Evolutionary conservation across 1,284 basidiomycete species (phyloP), one percentile per base, ranked within the genome.

Genomic region (Rhodotorula mucilaginosa): DNA sequence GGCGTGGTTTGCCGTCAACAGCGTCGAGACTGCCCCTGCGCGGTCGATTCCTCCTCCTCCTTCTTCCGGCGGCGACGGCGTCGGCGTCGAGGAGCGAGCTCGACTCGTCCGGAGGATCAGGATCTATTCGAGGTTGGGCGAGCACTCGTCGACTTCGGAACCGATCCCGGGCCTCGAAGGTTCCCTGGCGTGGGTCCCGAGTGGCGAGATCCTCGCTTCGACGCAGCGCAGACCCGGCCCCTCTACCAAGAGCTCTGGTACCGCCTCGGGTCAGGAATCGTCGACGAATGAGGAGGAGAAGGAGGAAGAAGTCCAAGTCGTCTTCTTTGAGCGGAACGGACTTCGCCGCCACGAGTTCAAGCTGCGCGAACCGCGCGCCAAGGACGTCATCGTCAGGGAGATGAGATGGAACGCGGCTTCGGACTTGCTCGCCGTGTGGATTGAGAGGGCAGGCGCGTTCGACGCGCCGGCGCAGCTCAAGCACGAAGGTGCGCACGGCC

Each of bases 251-350:
- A 88, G 26, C 87, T 88, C 39, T 10, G 12, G 12, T 13, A 44
- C 39, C 39, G 39, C 12, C 39, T 44, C 39, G 39, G 39, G 39
- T 44, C 39, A 44, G 39, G 39, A 2, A 13, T 13, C 39, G 39
- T 44, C 56, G 80, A 81, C 18, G 89, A 89, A 5, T 84, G 86
- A 56, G 90, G 90, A 0, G 48, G 89, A 86, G 7, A 74, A 79
- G 34, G 74, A 81, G 48, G 83, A 81, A 0, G 84, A 90, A 65
- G 90, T 96, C 79, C 93, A 97, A 77, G 84, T 99, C 1, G 88
- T 98, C 0, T 97, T 99, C 82, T 93, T 97, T 74, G 96, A 99
- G 82, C 85, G 93, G 75, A 99, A 99, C 80, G 97, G 96, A 0
- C 82, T 99, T 70, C 83, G 93, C 66, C 91, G 97, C 78, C 92